Conservation (phyloP, 139 green algal species). For the Monoraphidium neglectum region DNA sequence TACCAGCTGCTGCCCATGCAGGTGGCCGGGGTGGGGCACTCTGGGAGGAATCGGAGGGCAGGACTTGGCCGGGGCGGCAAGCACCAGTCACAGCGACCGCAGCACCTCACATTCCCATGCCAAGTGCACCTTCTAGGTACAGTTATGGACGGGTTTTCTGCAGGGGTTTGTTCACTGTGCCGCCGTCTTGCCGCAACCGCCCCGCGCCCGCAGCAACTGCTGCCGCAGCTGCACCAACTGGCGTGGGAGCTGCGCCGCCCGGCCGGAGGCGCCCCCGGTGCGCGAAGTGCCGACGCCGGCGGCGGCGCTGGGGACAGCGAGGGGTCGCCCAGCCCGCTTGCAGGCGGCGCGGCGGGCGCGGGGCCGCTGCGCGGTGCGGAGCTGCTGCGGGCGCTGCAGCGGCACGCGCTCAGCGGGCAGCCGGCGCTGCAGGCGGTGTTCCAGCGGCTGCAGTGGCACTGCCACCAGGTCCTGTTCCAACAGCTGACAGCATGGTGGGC, state of each 20-base stretch:
- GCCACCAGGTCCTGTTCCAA: constrained; percentile 81
- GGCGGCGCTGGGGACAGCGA: no score
- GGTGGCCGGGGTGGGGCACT: constrained; percentile 19
- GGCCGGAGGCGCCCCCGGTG: neutral
- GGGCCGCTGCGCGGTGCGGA: constrained; percentile 35
- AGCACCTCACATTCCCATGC: no score
- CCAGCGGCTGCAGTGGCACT: constrained; percentile 85
- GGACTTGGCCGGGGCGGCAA: no score
- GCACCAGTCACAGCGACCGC: no score
- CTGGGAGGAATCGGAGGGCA: neutral
- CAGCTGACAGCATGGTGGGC: constrained; percentile 82
- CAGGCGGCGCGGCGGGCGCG: no score
- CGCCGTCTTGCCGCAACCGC: neutral
- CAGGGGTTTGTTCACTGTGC: neutral
- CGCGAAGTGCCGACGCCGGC: neutral
- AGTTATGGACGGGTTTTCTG: no score
- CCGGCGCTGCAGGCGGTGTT: constrained; percentile 73
- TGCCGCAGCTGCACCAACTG: constrained; percentile 70
- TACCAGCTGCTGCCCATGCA: constrained; percentile 68
- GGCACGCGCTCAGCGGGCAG: constrained; percentile 52
- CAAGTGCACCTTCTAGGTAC: no score
- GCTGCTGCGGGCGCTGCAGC: constrained; percentile 64
- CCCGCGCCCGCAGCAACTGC: constrained; percentile 27
- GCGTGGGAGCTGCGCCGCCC: constrained; percentile 43
- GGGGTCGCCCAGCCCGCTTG: no score